phyloP scores from a whole-genome alignment of 2,329 filamentous ascomycete species.

The Alternaria sp. region DNA sequence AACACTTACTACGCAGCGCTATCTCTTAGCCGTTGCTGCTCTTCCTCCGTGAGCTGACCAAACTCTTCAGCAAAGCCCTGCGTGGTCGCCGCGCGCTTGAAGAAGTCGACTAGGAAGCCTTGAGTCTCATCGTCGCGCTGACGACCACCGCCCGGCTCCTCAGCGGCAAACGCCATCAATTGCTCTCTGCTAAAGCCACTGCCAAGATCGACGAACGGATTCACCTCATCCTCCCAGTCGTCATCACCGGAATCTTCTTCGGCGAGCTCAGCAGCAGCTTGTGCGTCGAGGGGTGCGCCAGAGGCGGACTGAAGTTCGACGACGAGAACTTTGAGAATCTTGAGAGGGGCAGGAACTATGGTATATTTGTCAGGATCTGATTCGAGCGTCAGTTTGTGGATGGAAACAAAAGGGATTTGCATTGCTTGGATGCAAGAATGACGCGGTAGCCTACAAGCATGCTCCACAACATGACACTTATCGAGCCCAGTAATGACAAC shows the following conservation, averaged over 20 bases:
- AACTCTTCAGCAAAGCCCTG: slow-evolving; percentile 66
- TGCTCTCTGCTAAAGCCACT: slow-evolving; percentile 64
- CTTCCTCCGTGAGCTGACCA: slow-evolving; percentile 61
- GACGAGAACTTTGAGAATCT: slow-evolving; percentile 95
- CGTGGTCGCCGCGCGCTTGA: slow-evolving; percentile 65
- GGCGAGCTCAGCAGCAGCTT: slow-evolving; percentile 68
- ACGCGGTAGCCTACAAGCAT: too few species aligned
- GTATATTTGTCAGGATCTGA: slow-evolving; percentile 89
- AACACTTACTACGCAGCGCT: slow-evolving; percentile 30
- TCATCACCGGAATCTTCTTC: slow-evolving; percentile 73
- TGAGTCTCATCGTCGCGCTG: slow-evolving; percentile 91
- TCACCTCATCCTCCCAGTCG: slow-evolving; percentile 84
- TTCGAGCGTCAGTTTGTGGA: slow-evolving; percentile 17
- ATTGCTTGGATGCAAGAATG: too few species aligned
- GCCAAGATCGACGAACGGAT: slow-evolving; percentile 77
- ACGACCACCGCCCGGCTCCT: slow-evolving; percentile 62
- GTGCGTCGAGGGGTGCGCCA: slow-evolving; percentile 67
- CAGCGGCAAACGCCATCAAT: slow-evolving; percentile 78
- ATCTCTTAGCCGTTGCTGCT: slow-evolving; percentile 62
- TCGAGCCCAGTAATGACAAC: too few species aligned
- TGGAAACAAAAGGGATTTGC: too few species aligned
- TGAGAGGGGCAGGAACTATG: slow-evolving; percentile 84
- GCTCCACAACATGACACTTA: too few species aligned
- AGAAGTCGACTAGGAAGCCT: slow-evolving; percentile 83
- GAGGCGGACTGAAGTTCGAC: slow-evolving; percentile 88